Conservation (phyloP, 441 rosid species). For the Omphalea diandra region DNA sequence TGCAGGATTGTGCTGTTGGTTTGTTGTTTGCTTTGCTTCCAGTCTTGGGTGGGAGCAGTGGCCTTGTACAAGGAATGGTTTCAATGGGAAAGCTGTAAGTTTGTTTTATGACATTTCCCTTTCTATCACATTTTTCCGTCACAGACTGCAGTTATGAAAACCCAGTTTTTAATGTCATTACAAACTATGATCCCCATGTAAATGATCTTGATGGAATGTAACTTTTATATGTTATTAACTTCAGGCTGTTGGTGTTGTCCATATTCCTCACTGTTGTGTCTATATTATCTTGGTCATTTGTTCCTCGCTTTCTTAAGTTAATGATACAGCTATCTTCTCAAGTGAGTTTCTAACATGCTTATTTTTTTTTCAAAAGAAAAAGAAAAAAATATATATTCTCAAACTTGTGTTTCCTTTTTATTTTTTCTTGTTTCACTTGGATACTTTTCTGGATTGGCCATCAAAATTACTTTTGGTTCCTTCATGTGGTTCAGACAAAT, state of each 20-base stretch:
- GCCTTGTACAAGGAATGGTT: conserved; percentile 73
- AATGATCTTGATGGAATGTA: conserved; percentile 16
- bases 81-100: conserved; percentile 97
- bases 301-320: conserved; percentile 92
- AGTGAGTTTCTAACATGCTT: conserved; percentile 48
- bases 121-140: neutral
- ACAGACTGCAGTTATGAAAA: neutral
- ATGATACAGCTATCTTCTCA: conserved; percentile 96
- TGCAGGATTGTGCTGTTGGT: conserved; percentile 96
- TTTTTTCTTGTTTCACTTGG: conserved; percentile 1
- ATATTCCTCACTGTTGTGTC: conserved; percentile 73
- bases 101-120: conserved; percentile 15
- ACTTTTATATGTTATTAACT: conserved; percentile 22
- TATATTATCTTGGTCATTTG: conserved; percentile 85
- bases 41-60: conserved; percentile 93
- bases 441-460: conserved; percentile 5
- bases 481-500: conserved; percentile 62
- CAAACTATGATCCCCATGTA: neutral
- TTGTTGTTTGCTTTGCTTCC: conserved; percentile 94
- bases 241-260: conserved; percentile 79
- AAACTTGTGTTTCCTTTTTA: too few species aligned
- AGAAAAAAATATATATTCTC: too few species aligned
- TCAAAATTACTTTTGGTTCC: conserved; percentile 16
- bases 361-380: neutral
- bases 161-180: neutral